These are phyloP conservation scores for Coemansia sp. DNA, from an alignment of 192 early-diverging fungal species.

Conservation along the genomic window DNA sequence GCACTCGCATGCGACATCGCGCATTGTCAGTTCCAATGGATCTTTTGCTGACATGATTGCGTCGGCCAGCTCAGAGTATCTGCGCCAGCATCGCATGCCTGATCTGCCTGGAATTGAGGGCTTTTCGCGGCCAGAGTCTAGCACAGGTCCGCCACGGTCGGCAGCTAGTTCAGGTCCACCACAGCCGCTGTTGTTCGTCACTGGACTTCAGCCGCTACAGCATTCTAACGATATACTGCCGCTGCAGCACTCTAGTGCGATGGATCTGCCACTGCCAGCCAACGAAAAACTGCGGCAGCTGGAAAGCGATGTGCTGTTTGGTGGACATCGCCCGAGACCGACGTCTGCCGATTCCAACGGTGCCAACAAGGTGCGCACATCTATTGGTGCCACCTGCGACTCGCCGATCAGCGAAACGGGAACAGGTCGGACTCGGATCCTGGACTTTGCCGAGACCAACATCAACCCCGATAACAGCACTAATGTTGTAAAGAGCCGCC, in stretches of 20 bases:
- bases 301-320: constrained; percentile 30
- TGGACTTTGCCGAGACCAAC: constrained; percentile 41
- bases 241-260: not conserved
- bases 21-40: constrained; percentile 32
- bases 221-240: not conserved
- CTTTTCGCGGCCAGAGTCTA: constrained; percentile 10
- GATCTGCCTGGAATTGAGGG: constrained; percentile 32
- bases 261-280: constrained; percentile 18
- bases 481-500: constrained; percentile 3
- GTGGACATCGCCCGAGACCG: constrained; percentile 11
- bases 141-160: not conserved
- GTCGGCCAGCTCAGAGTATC: constrained; percentile 15
- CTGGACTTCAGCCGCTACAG: not conserved
- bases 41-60: constrained; percentile 41
- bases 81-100: constrained; percentile 8
- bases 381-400: constrained; percentile 14
- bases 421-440: constrained; percentile 47
- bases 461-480: not conserved
- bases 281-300: constrained; percentile 30
- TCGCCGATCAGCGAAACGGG: constrained; percentile 46
- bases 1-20: constrained; percentile 33
- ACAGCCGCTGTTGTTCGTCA: no score
- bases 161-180: no score
- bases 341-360: not conserved
- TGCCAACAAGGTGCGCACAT: not conserved